Conservation (phyloP, 108 stramenopile genomes). For the Skeletonema marinoi region DNA sequence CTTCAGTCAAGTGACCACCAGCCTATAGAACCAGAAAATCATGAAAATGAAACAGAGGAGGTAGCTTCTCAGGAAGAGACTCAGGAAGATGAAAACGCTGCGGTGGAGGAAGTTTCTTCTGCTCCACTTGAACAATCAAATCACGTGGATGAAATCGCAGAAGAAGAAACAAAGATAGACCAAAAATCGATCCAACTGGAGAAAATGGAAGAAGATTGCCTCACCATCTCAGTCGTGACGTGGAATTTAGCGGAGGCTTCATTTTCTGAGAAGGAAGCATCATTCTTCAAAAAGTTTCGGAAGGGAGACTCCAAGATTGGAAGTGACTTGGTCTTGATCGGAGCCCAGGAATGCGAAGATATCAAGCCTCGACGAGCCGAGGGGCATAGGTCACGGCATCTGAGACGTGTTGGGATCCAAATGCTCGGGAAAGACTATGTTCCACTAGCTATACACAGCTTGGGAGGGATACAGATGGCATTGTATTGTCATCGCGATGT, state of each 20-base stretch:
- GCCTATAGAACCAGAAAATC: background rate
- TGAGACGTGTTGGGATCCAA: constrained; percentile 74
- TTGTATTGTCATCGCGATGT: constrained; percentile 77
- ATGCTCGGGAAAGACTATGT: constrained; percentile 81
- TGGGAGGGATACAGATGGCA: constrained; percentile 90
- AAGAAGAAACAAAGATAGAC: background rate
- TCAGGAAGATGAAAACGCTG: constrained; percentile 3
- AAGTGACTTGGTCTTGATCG: constrained; percentile 85
- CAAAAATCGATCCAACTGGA: background rate
- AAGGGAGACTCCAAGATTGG: constrained; percentile 29
- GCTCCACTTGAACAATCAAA: background rate
- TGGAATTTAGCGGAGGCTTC: constrained; percentile 89
- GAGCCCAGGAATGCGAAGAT: constrained; percentile 89
- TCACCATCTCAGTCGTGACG: constrained; percentile 76
- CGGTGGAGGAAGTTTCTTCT: background rate
- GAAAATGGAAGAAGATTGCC: constrained; percentile 57
- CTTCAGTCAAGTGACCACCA: background rate
- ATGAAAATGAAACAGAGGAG: constrained; percentile 11
- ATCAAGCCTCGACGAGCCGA: constrained; percentile 88
- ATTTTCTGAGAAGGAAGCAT: constrained; percentile 78
- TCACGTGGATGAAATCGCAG: background rate
- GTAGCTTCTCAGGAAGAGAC: background rate
- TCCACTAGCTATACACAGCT: constrained; percentile 80
- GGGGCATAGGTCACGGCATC: constrained; percentile 78
- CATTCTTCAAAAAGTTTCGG: constrained; percentile 75